Evolutionary conservation across 345 rosid genomes (phyloP), one percentile per base, ranked within the genome.

Genomic region (Boechera stricta): DNA sequence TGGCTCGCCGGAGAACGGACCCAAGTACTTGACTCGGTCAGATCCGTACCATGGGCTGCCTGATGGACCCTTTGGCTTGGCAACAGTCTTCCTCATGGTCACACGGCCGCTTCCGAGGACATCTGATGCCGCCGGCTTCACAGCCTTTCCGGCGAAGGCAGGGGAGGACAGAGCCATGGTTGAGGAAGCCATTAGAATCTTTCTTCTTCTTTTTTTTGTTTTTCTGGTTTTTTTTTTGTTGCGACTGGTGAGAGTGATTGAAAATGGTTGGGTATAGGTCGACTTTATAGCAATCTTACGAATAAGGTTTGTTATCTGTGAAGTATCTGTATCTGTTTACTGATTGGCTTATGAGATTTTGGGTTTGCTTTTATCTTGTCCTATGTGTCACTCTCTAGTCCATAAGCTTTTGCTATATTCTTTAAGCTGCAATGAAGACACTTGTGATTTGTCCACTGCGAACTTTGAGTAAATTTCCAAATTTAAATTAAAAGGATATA

Each of bases 11-110:
- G 97, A 91, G 82, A 91, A 84, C 24, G 97, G 94, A 33, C 97
- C 97, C 76, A 91, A 79, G 88, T 91, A 91, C 85, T 87, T 87
- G 13, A 87, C 94, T 45, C 97, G 85, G 88, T 89, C 94, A 0
- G 97, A 87, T 5, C 97, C 91, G 33, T 81, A 80, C 87, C 88
- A 85, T 51, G 86, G 86, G 69, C 87, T 81, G 29, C 82, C 82
- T 5, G 87, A 84, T 78, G 85, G 76, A 31, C 85, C 82, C 35
- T 77, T 64, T 1, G 85, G 51, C 71, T 74, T 87, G 52, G 69
- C 24, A 44, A 44, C 69, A 64, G 82, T 73, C 35, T 79, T 79
- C 29, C 82, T 62, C 82, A 79, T 79, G 4, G 82, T 60, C 15
- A 79, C 74, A 74, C 82, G 82, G n/a, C 71, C 82, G 16, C 44